Conservation (phyloP, 164 flowering plant genomes). For the Litsea cubeba region DNA sequence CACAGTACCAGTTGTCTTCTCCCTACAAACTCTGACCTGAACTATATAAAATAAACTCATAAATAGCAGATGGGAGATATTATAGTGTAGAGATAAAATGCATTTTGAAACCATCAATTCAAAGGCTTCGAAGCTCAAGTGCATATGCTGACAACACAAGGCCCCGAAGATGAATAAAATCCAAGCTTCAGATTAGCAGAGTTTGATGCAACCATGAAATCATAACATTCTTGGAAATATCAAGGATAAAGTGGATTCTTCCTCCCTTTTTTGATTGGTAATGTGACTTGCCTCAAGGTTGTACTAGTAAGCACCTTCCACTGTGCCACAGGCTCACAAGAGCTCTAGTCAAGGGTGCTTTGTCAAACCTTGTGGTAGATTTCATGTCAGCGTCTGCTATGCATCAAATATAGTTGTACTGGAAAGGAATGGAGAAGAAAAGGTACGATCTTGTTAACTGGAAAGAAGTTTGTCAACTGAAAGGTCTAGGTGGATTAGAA, state of each 20-base stretch:
- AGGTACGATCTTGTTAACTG: no score
- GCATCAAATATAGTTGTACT: no score
- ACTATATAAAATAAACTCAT: slow-evolving; percentile 3
- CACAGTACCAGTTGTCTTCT: slow-evolving; percentile 76
- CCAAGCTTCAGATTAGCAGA: background rate
- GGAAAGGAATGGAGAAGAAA: no score
- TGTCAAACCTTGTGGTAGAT: no score
- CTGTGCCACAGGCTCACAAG: no score
- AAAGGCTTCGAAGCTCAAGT: background rate
- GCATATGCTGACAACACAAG: background rate
- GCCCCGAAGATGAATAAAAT: background rate
- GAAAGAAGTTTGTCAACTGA: no score
- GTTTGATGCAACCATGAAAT: no score
- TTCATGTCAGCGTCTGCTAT: no score
- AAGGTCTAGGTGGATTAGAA: no score
- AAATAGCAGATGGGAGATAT: background rate
- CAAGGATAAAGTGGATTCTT: background rate
- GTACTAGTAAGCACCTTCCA: no score
- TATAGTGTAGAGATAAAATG: background rate
- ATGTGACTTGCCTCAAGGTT: no score
- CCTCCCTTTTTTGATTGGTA: background rate
- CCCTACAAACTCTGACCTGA: slow-evolving; percentile 84
- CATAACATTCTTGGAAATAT: background rate
- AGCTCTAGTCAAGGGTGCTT: no score
- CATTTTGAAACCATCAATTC: background rate